Percentiles rank a stretch among this genome's conserved stretches.
These are phyloP conservation scores for Panicum hallii DNA, from an alignment of 202 grass and related monocot genomes.

Conservation along the genomic window DNA sequence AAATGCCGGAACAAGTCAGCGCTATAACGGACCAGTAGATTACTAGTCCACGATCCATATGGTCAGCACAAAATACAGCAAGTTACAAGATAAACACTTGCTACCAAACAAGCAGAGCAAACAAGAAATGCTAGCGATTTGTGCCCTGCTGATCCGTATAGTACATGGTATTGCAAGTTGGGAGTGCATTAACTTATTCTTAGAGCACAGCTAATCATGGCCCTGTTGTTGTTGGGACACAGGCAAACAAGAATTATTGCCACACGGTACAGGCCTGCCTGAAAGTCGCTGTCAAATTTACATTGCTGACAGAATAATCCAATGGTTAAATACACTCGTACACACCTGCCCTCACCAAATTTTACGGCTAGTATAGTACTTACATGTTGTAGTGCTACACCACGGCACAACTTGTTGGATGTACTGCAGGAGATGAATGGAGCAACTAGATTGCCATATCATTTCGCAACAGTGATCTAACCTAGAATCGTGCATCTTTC, in stretches of 20 bases:
- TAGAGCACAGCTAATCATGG: constrained; percentile 36
- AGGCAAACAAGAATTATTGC: constrained; percentile 23
- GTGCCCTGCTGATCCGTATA: background rate
- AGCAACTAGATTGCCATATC: background rate
- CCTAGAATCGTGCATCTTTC: constrained; percentile 15
- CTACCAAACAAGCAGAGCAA: background rate
- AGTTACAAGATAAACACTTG: constrained; percentile 8
- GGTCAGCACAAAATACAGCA: constrained; percentile 18
- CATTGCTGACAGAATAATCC: constrained; percentile 15
- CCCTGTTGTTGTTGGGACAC: constrained; percentile 24
- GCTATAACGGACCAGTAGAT: background rate
- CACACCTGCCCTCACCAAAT: background rate
- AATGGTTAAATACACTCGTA: background rate
- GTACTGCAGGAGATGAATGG: constrained; percentile 8
- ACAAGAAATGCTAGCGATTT: background rate
- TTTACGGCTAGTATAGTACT: constrained; percentile 19
- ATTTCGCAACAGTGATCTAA: constrained; percentile 10
- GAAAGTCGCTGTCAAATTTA: constrained; percentile 9
- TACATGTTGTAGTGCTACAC: constrained; percentile 19
- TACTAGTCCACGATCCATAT: background rate
- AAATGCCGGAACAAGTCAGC: background rate
- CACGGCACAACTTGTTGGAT: background rate
- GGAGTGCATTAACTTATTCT: constrained; percentile 32
- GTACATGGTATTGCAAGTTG: constrained; percentile 6
- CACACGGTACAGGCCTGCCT: constrained; percentile 28